Conservation (phyloP, 331 rosid species). For the Acacia concinna region DNA sequence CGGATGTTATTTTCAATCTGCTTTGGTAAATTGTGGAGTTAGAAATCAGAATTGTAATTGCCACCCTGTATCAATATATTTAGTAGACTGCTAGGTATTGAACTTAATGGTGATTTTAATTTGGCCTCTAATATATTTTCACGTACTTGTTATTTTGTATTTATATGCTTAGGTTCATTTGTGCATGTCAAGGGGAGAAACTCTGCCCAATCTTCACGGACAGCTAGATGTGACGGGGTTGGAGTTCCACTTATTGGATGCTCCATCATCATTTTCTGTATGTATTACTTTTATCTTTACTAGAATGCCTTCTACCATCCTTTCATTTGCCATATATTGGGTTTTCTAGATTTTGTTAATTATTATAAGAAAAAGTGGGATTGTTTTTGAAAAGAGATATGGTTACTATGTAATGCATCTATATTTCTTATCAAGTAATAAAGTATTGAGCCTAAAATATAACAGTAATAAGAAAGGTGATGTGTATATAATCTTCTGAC, state of each 20-base stretch:
- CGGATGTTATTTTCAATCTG: not conserved
- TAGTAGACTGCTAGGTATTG: conserved; percentile 2
- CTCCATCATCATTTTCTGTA: conserved; percentile 88
- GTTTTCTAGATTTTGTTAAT: not conserved
- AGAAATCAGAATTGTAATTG: not conserved
- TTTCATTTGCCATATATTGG: conserved; percentile 28
- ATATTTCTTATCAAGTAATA: conserved; percentile 16
- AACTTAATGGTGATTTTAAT: not conserved
- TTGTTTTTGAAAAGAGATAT: not conserved
- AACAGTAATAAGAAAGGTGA: not conserved
- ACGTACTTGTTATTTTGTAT: conserved; percentile 14
- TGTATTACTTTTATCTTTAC: conserved; percentile 16
- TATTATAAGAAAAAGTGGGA: conserved; percentile 1
- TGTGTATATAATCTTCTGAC: not conserved
- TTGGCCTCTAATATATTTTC: conserved; percentile 18
- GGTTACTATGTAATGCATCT: not conserved
- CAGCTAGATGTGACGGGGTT: conserved; percentile 87
- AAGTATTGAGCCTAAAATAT: not conserved
- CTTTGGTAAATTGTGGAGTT: not conserved
- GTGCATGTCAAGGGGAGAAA: conserved; percentile 89
- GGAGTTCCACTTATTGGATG: conserved; percentile 78
- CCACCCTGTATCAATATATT: not conserved
- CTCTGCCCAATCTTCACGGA: conserved; percentile 91
- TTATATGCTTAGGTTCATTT: conserved; percentile 72
- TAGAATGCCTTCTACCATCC: not conserved